phyloP scores from a whole-genome alignment of 495 filamentous ascomycete genomes.

The Aspergillus campestris region DNA sequence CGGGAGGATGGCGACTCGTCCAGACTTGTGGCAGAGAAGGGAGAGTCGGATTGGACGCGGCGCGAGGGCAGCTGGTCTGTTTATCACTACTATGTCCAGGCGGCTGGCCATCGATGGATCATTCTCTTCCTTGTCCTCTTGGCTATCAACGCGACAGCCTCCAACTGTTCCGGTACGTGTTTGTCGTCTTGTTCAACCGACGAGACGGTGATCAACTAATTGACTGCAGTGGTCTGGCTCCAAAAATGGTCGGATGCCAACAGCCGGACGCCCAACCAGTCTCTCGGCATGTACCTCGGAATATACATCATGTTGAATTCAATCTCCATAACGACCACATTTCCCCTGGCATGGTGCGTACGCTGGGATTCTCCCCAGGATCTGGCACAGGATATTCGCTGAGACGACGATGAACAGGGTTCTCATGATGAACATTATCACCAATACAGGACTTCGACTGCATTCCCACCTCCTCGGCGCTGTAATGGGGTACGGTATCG shows the following conservation, averaged over 20 bases:
- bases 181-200: not conserved
- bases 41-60: not conserved
- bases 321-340: slow-evolving; percentile 13
- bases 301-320: slow-evolving; percentile 35
- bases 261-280: slow-evolving; percentile 18
- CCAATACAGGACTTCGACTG: slow-evolving; percentile 24
- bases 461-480: slow-evolving; percentile 22
- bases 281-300: slow-evolving; percentile 33
- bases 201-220: not conserved
- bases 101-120: slow-evolving; percentile 5
- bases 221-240: slow-evolving; percentile 32
- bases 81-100: slow-evolving; percentile 2
- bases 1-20: not conserved
- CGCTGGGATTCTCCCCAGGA: not conserved
- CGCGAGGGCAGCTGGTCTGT: slow-evolving; percentile 1
- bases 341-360: slow-evolving; percentile 25
- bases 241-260: slow-evolving; percentile 37
- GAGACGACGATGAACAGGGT: slow-evolving; percentile 1
- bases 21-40: slow-evolving; percentile 17
- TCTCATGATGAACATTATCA: slow-evolving; percentile 9
- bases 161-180: too few relatives aligned
- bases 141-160: too few relatives aligned
- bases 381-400: too few relatives aligned
- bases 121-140: not conserved
- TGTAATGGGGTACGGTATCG: slow-evolving; percentile 11